Conservation (phyloP, 2,329 filamentous ascomycete genomes). For the Fusarium transvaalense region DNA sequence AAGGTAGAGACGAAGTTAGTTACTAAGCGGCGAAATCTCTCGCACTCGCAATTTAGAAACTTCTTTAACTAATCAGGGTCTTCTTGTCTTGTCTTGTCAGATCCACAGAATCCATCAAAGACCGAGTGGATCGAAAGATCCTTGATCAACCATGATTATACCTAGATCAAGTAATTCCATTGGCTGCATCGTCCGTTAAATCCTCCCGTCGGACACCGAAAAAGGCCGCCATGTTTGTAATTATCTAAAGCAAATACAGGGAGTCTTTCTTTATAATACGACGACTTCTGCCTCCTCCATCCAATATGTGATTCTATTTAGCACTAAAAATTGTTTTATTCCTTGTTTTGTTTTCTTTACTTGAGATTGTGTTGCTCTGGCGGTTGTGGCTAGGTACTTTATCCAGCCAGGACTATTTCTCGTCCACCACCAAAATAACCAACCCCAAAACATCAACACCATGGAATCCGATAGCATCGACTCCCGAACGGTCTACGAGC, state of each 20-base stretch:
- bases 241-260: not conserved
- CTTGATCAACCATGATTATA: slow-evolving; percentile 3
- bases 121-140: slow-evolving; percentile 7
- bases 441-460: slow-evolving; percentile 8
- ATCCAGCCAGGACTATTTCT: slow-evolving; percentile 9
- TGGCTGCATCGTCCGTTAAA: not conserved
- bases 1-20: too few relatives aligned
- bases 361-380: not conserved
- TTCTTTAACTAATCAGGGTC: not conserved
- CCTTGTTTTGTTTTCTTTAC: not conserved
- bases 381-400: slow-evolving; percentile 22
- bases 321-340: not conserved
- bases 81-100: too few relatives aligned
- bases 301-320: not conserved
- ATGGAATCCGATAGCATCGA: slow-evolving; percentile 49
- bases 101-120: not conserved
- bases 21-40: slow-evolving; percentile 14
- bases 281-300: not conserved
- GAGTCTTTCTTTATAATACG: slow-evolving; percentile 3
- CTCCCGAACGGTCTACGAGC: slow-evolving; percentile 45
- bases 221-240: slow-evolving; percentile 12
- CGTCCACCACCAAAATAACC: slow-evolving; percentile 9
- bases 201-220: slow-evolving; percentile 13
- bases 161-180: slow-evolving; percentile 4
- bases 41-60: not conserved